Base-by-base conservation (phyloP, 2,329 filamentous ascomycete species). In the Harringtonia aguacate region DNA sequence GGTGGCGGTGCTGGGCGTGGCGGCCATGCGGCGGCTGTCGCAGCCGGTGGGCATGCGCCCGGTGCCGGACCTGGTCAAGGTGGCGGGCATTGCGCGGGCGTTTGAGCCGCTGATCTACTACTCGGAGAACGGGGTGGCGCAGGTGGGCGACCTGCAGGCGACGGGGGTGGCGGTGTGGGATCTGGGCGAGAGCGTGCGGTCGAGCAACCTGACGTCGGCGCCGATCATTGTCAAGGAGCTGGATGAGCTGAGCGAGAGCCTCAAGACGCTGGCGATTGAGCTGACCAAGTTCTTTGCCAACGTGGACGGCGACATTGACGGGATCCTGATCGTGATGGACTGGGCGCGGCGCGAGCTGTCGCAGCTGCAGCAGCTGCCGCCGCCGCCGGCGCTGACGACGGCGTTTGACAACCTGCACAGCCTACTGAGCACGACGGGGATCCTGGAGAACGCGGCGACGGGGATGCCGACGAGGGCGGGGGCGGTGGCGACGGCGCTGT, bases 51-150 rank as follows among this genome's bases (percentile, higher is more conserved):
- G 69, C 6, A 71, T 75, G 31, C 79, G 71, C 13, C 77, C 84
- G 1, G 81, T 84, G 3, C 86, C 86, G 0, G 89, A 95, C 58
- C 72, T 97, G 15, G 83, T 95, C 58, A 95, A 94, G 60, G 83
- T 95, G 21, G 89, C 89, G 4, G 81, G 84, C 41, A 77, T 97
- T 51, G 89, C 89, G 39, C 86, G 86, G 55, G 87, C 87, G 10
- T 94, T 95, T 57, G 90, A 95, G 61, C 90, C 90, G 7, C 73
- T 95, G 36, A 94, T 97, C 49, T 92, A 92, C 66, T 95, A 94
- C 59, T 94, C 88, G 0, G 88, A 95, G 57, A 84, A 89, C 58
- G 88, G 88, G 9, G 81, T 88, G 36, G 76, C 81, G 31, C 88
- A 95, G 57, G 87, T 95, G 34, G 81, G 83, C 46, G 86, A 94